Percentiles rank a stretch among this genome's conserved stretches.
phyloP scores from a whole-genome alignment of 805 yeast genomes.

The Metschnikowia noctiluminum region DNA sequence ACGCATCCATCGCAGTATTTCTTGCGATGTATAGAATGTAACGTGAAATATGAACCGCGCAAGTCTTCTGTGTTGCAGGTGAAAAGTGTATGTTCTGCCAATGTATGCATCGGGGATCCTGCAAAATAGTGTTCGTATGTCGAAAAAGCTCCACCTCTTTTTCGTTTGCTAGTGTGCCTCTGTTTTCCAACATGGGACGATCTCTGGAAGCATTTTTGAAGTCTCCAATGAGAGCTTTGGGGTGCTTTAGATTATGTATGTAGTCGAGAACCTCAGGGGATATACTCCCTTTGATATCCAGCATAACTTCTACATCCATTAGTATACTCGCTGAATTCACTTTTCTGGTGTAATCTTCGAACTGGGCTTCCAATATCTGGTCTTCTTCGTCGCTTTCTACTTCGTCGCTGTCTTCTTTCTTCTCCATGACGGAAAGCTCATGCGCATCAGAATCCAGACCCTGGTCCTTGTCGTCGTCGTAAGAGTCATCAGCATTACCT shows the following conservation, averaged over 20 bases:
- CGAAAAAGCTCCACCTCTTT: neutral
- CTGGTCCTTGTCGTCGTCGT: no score
- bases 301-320: no score
- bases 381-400: no score
- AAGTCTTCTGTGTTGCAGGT: neutral
- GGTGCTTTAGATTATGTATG: neutral
- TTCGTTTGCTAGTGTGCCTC: neutral
- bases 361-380: no score
- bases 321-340: no score
- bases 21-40: neutral
- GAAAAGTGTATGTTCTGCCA: neutral
- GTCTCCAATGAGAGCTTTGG: neutral
- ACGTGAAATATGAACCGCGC: neutral
- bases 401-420: no score
- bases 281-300: no score
- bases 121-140: conserved; percentile 1
- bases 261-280: neutral
- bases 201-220: neutral
- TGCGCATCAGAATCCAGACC: no score
- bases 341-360: no score
- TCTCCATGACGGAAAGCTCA: no score
- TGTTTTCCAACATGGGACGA: neutral
- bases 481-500: no score
- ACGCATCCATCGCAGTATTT: neutral
- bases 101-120: neutral